Percentiles rank a stretch among this genome's conserved stretches.
phyloP scores from a whole-genome alignment of 2,329 filamentous ascomycete species.

The Mariannaea elegans region DNA sequence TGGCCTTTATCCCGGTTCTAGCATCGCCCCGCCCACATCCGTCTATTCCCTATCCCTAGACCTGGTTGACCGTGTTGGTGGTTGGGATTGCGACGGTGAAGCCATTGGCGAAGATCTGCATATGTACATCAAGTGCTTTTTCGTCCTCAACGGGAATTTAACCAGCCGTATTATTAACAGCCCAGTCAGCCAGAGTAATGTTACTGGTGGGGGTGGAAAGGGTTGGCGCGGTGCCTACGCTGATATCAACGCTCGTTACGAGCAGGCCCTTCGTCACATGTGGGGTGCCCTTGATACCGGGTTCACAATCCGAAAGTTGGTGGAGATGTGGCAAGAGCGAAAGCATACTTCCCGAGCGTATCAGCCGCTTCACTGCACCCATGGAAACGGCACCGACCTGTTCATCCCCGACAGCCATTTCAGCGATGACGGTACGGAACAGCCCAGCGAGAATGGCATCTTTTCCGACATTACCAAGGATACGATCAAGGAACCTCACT shows the following conservation, averaged over 20 bases:
- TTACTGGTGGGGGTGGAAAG: constrained; percentile 66
- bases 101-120: constrained; percentile 81
- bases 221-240: constrained; percentile 62
- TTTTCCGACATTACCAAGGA: constrained; percentile 65
- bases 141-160: constrained; percentile 75
- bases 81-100: constrained; percentile 76
- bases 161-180: constrained; percentile 71
- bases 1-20: constrained; percentile 70
- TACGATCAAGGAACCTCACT: constrained; percentile 61
- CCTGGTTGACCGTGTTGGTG: constrained; percentile 73
- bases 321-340: constrained; percentile 66
- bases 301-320: constrained; percentile 66
- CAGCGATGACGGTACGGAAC: constrained; percentile 50
- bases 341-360: constrained; percentile 65
- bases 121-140: constrained; percentile 83
- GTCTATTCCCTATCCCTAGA: constrained; percentile 76
- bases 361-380: constrained; percentile 62
- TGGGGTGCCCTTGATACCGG: constrained; percentile 78
- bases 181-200: constrained; percentile 78
- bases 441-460: constrained; percentile 57
- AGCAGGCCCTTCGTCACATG: constrained; percentile 78
- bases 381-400: constrained; percentile 55
- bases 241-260: constrained; percentile 73
- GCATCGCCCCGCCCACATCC: constrained; percentile 75
- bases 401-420: constrained; percentile 59